Percentiles rank a stretch among this genome's conserved stretches.
Evolutionary conservation across 179 eudicot species (phyloP).

Genomic region (Silene noctiflora): DNA sequence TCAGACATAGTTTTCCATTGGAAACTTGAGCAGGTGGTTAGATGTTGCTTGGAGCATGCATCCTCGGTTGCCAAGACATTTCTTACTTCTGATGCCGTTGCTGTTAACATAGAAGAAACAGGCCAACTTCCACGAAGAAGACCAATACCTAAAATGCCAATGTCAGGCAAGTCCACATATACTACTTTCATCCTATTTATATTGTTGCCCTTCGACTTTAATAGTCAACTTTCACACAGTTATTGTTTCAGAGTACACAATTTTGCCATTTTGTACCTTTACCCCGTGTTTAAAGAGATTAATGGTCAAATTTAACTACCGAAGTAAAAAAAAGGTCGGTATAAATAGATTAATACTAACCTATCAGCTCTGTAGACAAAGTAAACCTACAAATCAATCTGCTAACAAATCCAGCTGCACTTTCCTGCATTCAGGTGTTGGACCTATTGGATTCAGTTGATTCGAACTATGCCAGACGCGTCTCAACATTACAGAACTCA

Average conservation of each 20-base stretch:
- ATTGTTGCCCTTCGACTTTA: no score
- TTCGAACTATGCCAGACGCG: not conserved
- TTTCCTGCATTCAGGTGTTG: constrained; percentile 19
- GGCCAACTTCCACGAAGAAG: constrained; percentile 19
- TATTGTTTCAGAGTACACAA: not conserved
- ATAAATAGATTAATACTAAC: no score
- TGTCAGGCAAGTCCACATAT: constrained; percentile 25
- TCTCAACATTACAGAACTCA: not conserved
- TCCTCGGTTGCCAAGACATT: constrained; percentile 89
- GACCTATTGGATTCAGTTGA: constrained; percentile 24
- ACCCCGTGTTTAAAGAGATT: no score
- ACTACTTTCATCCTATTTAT: not conserved
- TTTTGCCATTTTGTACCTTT: no score
- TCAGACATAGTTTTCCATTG: not conserved
- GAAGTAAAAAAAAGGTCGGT: no score
- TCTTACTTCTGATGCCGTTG: constrained; percentile 90
- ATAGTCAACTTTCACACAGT: no score
- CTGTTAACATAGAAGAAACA: constrained; percentile 49
- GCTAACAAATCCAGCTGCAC: not conserved
- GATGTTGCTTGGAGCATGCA: constrained; percentile 95
- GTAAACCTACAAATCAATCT: no score
- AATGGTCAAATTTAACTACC: no score
- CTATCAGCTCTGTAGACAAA: no score
- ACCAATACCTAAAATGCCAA: constrained; percentile 29
- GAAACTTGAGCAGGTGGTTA: constrained; percentile 61